Evolutionary conservation across 1,139 yeast species (phyloP), one percentile per base, ranked within the genome.

Genomic region (Kodamaea sp.): DNA sequence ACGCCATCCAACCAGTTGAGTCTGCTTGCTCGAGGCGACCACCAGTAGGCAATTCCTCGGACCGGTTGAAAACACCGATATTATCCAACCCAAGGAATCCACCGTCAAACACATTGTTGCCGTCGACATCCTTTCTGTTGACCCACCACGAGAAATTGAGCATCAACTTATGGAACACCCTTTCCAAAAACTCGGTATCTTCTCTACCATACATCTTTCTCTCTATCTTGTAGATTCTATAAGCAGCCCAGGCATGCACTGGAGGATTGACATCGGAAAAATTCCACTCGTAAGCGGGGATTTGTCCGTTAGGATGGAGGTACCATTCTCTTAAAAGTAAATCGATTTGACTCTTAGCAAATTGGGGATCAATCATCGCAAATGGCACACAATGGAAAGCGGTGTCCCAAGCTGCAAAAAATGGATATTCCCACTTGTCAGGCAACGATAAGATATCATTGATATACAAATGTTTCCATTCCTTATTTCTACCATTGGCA

Each of bases 131-230:
- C 57, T 90, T 90, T 55, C 96, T 75, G 63, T 90, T 90, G 39
- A 90, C 97, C 97, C 97, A 90, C 97, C 97, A 90, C 16, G 97
- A 88, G 61, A 90, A 90, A 61, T 90, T 90, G 43, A 90, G 70
- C 57, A 90, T 65, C 50, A 90, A 73, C 59, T 90, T 90, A 60
- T 90, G 97, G 73, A 90, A 90, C 14, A 88, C 95, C 21, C 92
- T 72, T 60, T 90, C 97, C 61, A 90, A 73, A 57, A 90, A 90
- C 39, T 83, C 87, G 40, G 85, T 63, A 61, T 90, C 97, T 50
- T 83, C 89, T 19, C 72, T 66, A 10, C 94, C 92, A 57, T 85
- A 85, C 79, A 88, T 74, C 55, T 87, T 88, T 48, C 95, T 73
- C 63, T 90, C 97, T 48, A 89, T 78, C 62, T 90, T 90, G 65